Percentiles rank a stretch among this genome's conserved stretches.
phyloP scores from a whole-genome alignment of 2,329 filamentous ascomycete genomes.

The Penicillium sclerotigenum region DNA sequence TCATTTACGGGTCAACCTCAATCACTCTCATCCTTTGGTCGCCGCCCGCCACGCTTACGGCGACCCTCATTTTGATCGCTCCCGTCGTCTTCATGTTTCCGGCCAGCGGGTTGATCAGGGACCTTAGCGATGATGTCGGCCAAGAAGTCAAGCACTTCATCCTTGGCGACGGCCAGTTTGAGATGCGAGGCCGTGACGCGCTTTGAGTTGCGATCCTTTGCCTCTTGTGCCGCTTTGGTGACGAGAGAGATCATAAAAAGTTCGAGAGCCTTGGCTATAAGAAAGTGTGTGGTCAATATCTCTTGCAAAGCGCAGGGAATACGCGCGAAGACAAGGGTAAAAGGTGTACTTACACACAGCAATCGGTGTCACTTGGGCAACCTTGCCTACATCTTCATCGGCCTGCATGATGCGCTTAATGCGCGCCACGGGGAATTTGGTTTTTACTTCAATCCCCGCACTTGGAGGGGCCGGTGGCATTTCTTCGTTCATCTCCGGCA shows the following conservation, averaged over 20 bases:
- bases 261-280: conserved; percentile 81
- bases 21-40: conserved; percentile 42
- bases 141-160: conserved; percentile 93
- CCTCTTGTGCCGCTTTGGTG: conserved; percentile 79
- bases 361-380: conserved; percentile 94
- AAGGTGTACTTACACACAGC: conserved; percentile 64
- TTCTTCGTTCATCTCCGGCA: background rate
- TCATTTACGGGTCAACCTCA: conserved; percentile 18
- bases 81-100: conserved; percentile 45
- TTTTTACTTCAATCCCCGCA: conserved; percentile 72
- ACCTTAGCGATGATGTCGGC: conserved; percentile 86
- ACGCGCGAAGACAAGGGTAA: background rate
- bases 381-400: conserved; percentile 97
- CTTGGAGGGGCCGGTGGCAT: conserved; percentile 27
- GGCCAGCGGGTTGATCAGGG: conserved; percentile 56
- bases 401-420: conserved; percentile 99
- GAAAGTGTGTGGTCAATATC: conserved; percentile 16
- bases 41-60: conserved; percentile 44
- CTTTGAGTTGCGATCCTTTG: conserved; percentile 78
- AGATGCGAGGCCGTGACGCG: conserved; percentile 86
- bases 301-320: background rate
- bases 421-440: conserved; percentile 92
- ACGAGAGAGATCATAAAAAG: conserved; percentile 97
- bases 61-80: conserved; percentile 49
- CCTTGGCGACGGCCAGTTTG: conserved; percentile 81